These are phyloP conservation scores for Ustilago curta DNA, from an alignment of 1,284 basidiomycete species.

Conservation along the genomic window DNA sequence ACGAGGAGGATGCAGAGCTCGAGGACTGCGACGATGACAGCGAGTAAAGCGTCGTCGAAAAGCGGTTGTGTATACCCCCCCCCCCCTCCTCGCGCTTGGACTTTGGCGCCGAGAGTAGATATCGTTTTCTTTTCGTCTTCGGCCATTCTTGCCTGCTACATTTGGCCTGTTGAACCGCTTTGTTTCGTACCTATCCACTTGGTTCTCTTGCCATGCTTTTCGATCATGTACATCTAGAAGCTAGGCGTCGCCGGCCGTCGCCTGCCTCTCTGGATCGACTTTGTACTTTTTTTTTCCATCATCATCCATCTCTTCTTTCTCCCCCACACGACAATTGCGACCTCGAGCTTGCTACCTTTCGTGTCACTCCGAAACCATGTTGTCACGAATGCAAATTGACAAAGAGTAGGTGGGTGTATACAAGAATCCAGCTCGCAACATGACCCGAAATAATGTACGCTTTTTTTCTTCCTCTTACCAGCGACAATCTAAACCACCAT, in stretches of 20 bases:
- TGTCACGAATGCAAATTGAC: not conserved
- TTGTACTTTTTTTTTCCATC: conserved; percentile 7
- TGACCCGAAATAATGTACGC: not conserved
- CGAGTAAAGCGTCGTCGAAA: not conserved
- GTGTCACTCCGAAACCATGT: not conserved
- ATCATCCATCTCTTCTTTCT: not conserved
- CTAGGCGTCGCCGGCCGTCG: conserved; percentile 8
- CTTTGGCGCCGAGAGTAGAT: not conserved
- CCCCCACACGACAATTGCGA: too few species aligned
- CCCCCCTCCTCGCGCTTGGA: too few species aligned
- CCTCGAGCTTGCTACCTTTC: not conserved
- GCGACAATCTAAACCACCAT: not conserved
- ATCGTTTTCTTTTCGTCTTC: not conserved
- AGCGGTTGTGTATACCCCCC: not conserved
- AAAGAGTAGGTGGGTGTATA: not conserved
- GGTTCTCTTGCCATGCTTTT: not conserved
- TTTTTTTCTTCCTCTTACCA: not conserved
- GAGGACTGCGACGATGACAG: conserved; percentile 24
- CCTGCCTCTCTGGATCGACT: not conserved
- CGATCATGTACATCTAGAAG: not conserved
- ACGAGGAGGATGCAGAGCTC: conserved; percentile 6
- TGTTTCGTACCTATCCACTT: not conserved
- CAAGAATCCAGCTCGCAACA: conserved; percentile 1
- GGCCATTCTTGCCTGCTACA: too few species aligned
- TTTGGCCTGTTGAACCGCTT: too few species aligned